A percentile compares a stretch with the other conserved stretches of the same genome.
Conservation (phyloP, 2,329 filamentous ascomycete genomes). For the Aspergillus glaucus region DNA sequence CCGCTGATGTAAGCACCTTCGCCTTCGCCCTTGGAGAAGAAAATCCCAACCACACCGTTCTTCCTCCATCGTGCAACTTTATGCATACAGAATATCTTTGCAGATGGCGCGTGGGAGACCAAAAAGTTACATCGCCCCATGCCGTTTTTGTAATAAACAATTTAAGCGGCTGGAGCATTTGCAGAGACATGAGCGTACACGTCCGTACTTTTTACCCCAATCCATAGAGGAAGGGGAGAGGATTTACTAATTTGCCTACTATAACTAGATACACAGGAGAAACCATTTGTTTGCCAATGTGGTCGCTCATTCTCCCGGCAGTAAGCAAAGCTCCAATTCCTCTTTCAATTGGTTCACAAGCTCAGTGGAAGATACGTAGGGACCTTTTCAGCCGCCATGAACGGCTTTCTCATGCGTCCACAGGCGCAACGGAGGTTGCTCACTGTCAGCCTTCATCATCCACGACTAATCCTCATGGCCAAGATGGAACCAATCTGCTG, state of each 20-base stretch:
- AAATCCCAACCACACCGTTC: no score
- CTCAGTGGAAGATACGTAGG: conserved; percentile 1
- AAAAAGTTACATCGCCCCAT: conserved; percentile 7
- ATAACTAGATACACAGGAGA: conserved; percentile 31
- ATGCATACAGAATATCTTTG: no score
- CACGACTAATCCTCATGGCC: not conserved
- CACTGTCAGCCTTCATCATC: not conserved
- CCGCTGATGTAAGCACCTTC: no score
- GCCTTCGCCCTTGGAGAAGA: no score
- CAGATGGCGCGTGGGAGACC: not conserved
- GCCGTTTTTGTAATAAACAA: conserved; percentile 24
- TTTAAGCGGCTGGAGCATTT: conserved; percentile 30
- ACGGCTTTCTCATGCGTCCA: conserved; percentile 5
- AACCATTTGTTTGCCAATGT: conserved; percentile 26
- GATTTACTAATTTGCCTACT: conserved; percentile 4
- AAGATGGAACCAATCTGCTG: not conserved
- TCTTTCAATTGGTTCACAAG: not conserved
- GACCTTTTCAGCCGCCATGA: conserved; percentile 13
- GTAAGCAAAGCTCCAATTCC: conserved; percentile 11
- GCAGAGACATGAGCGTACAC: conserved; percentile 22
- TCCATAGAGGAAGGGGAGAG: not conserved
- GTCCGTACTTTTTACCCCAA: conserved; percentile 2
- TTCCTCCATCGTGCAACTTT: no score
- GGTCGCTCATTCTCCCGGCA: conserved; percentile 24
- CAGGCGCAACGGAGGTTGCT: not conserved